Percentiles rank a stretch among this genome's conserved stretches.
Conservation (phyloP, 805 yeast species). For the Lachancea thermotolerans region DNA sequence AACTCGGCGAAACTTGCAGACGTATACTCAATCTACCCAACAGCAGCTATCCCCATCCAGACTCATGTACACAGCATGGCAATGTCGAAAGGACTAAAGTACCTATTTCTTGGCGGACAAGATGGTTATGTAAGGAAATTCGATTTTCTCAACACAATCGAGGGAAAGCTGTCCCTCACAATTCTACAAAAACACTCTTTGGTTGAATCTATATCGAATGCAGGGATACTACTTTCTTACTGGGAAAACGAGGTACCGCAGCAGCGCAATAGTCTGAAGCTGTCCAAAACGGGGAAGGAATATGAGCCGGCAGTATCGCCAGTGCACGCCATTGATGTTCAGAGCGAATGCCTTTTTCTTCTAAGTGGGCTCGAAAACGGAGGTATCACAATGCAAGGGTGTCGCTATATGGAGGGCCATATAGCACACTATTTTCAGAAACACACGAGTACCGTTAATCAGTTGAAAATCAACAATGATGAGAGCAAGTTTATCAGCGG, state of each 20-base stretch:
- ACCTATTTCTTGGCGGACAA: constrained; percentile 90
- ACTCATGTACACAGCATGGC: constrained; percentile 73
- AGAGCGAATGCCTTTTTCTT: constrained; percentile 77
- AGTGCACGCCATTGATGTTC: constrained; percentile 80
- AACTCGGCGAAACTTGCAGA: constrained; percentile 46
- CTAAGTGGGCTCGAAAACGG: constrained; percentile 77
- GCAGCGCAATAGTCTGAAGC: constrained; percentile 35
- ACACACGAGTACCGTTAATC: constrained; percentile 73
- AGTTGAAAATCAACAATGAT: constrained; percentile 50
- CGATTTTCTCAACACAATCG: constrained; percentile 77
- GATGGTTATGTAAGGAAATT: constrained; percentile 91
- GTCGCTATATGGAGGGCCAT: constrained; percentile 75
- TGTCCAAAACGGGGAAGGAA: constrained; percentile 30
- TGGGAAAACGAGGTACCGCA: constrained; percentile 97
- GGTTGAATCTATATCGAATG: constrained; percentile 77
- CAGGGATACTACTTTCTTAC: constrained; percentile 75
- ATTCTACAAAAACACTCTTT: constrained; percentile 86
- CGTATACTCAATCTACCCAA: constrained; percentile 67
- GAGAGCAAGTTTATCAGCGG: constrained; percentile 72
- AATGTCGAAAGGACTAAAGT: constrained; percentile 71
- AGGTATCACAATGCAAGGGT: constrained; percentile 78
- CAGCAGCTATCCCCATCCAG: constrained; percentile 81
- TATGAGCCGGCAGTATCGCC: constrained; percentile 65
- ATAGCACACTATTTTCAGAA: constrained; percentile 66
- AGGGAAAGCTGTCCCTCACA: constrained; percentile 80